Percentiles rank a stretch among this genome's conserved stretches.
phyloP scores from a whole-genome alignment of 2,329 filamentous ascomycete genomes.

The Xylaria sp. region DNA sequence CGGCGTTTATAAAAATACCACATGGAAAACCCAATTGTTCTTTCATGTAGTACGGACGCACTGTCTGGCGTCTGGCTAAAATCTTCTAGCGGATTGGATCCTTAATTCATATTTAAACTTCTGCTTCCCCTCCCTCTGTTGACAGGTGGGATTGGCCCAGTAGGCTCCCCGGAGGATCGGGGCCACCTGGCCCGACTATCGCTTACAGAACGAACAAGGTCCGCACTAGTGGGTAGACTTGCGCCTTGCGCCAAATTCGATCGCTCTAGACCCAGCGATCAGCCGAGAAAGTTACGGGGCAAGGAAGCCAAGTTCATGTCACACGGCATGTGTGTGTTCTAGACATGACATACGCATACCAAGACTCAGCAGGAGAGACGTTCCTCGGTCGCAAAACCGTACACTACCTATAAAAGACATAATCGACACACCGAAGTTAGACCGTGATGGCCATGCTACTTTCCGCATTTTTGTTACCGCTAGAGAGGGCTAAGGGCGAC shows the following conservation, averaged over 20 bases:
- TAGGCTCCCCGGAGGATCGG: conserved; percentile 18
- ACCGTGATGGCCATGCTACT: background rate
- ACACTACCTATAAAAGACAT: conserved; percentile 19
- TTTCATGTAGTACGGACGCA: too few relatives aligned
- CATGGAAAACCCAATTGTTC: too few relatives aligned
- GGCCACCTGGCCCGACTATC: conserved; percentile 26
- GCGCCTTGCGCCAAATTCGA: conserved; percentile 33
- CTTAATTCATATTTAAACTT: too few relatives aligned
- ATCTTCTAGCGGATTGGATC: too few relatives aligned
- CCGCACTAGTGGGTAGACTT: conserved; percentile 17
- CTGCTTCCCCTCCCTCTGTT: background rate
- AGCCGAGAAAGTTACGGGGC: conserved; percentile 28
- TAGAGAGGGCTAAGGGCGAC: background rate
- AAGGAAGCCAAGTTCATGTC: conserved; percentile 27
- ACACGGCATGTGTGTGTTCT: conserved; percentile 36
- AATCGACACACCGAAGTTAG: conserved; percentile 16
- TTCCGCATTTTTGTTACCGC: background rate
- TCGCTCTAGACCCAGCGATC: conserved; percentile 38
- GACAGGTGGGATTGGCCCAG: conserved; percentile 18
- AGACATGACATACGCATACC: conserved; percentile 25
- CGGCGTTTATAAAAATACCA: background rate
- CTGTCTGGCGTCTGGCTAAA: too few relatives aligned
- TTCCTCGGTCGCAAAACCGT: conserved; percentile 2
- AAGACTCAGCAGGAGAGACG: conserved; percentile 3
- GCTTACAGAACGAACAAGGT: conserved; percentile 5